phyloP scores from a whole-genome alignment of 2,329 filamentous ascomycete genomes.

The Sporothrix pseudoabietina region DNA sequence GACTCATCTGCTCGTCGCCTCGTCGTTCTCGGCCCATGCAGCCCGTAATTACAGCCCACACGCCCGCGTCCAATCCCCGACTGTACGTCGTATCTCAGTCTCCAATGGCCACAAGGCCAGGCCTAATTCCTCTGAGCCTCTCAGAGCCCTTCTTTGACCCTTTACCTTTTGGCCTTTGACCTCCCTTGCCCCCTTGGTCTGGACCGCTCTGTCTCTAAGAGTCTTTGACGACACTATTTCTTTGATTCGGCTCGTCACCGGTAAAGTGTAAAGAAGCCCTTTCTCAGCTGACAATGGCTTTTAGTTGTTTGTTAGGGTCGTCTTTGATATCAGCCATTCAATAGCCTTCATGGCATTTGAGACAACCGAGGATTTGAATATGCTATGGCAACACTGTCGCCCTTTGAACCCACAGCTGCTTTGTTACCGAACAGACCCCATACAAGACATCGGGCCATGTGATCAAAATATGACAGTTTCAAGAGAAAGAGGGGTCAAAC shows the following conservation, averaged over 20 bases:
- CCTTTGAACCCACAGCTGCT: not conserved
- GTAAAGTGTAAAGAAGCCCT: not conserved
- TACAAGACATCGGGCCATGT: not conserved
- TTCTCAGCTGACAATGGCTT: conserved; percentile 9
- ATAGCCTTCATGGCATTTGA: not conserved
- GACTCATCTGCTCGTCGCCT: conserved; percentile 10
- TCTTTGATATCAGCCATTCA: not conserved
- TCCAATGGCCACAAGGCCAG: not conserved
- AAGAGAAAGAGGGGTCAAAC: conserved; percentile 10
- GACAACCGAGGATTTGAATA: not conserved
- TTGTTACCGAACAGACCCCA: not conserved
- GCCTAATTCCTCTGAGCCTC: not conserved
- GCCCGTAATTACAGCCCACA: conserved; percentile 19
- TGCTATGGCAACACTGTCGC: not conserved
- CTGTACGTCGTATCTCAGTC: not conserved
- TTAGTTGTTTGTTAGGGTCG: not conserved
- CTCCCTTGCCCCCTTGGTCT: not conserved
- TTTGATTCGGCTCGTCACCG: not conserved
- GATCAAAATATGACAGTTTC: not conserved
- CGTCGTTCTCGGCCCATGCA: conserved; percentile 1
- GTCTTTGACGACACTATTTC: not conserved
- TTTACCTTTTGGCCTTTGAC: not conserved
- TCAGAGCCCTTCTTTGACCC: not conserved
- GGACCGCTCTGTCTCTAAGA: not conserved
- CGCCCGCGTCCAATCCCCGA: conserved; percentile 12